Conservation (phyloP, 768 basidiomycete species). For the Saitozyma podzolica region DNA sequence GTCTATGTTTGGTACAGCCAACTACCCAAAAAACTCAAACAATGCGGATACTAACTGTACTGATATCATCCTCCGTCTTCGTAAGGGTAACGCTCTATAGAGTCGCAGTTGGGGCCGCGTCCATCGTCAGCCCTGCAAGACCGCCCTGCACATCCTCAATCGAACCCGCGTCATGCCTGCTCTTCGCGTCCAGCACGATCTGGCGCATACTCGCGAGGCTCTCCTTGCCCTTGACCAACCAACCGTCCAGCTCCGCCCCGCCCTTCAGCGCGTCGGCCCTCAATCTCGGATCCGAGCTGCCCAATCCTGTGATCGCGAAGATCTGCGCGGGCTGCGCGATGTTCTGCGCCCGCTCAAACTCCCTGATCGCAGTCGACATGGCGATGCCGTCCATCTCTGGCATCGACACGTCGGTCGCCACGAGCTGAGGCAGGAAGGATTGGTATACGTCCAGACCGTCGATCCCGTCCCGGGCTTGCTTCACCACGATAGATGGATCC, state of each 20-base stretch:
- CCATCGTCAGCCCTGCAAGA: too few species aligned
- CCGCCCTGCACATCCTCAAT: too few species aligned
- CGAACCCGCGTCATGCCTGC: too few species aligned
- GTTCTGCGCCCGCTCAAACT: conserved; percentile 10
- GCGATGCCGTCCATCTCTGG: conserved; percentile 43
- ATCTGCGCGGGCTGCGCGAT: conserved; percentile 16
- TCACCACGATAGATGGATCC: conserved; percentile 8
- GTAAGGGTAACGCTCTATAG: too few species aligned
- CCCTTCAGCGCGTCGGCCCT: conserved; percentile 31
- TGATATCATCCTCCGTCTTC: too few species aligned
- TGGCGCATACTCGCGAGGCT: conserved; percentile 16
- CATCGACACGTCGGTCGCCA: conserved; percentile 45
- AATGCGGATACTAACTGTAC: too few species aligned
- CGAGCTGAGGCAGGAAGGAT: conserved; percentile 28
- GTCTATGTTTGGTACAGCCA: too few species aligned
- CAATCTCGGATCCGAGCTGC: conserved; percentile 36
- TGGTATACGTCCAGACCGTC: conserved; percentile 29
- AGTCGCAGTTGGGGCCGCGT: too few species aligned
- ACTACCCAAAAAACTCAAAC: too few species aligned
- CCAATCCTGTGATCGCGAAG: conserved; percentile 42
- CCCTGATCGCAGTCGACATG: conserved; percentile 31
- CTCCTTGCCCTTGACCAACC: conserved; percentile 43
- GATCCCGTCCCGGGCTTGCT: conserved; percentile 28
- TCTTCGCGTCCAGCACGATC: conserved; percentile 17
- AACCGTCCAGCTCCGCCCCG: conserved; percentile 35